Conservation (phyloP, 2,329 filamentous ascomycete species). For the Microcyclosporella mali region DNA sequence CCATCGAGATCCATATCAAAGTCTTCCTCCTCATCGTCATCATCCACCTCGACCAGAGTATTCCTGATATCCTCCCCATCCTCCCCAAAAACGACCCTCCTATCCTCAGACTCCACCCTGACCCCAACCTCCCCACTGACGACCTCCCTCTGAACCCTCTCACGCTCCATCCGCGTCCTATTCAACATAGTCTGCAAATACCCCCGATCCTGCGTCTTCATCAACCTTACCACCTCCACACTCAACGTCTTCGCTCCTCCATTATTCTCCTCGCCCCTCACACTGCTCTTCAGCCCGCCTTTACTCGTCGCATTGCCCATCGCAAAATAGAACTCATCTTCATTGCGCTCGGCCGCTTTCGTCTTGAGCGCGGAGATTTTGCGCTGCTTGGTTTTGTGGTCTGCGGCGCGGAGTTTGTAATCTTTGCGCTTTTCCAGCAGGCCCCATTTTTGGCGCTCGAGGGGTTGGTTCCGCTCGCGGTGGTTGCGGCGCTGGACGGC, state of each 20-base stretch:
- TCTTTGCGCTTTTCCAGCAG: conserved; percentile 94
- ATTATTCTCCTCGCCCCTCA: conserved; percentile 39
- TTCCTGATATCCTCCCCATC: conserved; percentile 20
- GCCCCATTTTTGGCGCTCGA: conserved; percentile 77
- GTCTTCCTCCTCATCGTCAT: conserved; percentile 7
- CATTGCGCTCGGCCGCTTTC: conserved; percentile 56
- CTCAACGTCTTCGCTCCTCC: conserved; percentile 38
- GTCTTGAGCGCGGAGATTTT: conserved; percentile 54
- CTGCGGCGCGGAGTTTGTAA: conserved; percentile 59
- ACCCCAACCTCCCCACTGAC: conserved; percentile 35
- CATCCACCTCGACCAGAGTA: neutral
- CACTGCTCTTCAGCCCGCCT: conserved; percentile 39
- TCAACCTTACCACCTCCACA: conserved; percentile 54
- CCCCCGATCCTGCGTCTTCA: conserved; percentile 60
- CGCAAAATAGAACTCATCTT: conserved; percentile 61
- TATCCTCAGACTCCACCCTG: conserved; percentile 34
- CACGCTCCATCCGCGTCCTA: conserved; percentile 48
- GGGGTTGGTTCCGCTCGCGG: conserved; percentile 80
- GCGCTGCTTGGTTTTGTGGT: conserved; percentile 57
- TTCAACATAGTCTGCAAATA: conserved; percentile 56
- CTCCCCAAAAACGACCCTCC: conserved; percentile 34
- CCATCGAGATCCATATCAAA: conserved; percentile 16
- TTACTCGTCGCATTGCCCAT: conserved; percentile 53
- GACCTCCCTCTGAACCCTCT: conserved; percentile 40
- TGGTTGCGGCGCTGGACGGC: conserved; percentile 75